Evolutionary conservation across 2,329 filamentous ascomycete genomes (phyloP).

Genomic region (Fusarium sp.): DNA sequence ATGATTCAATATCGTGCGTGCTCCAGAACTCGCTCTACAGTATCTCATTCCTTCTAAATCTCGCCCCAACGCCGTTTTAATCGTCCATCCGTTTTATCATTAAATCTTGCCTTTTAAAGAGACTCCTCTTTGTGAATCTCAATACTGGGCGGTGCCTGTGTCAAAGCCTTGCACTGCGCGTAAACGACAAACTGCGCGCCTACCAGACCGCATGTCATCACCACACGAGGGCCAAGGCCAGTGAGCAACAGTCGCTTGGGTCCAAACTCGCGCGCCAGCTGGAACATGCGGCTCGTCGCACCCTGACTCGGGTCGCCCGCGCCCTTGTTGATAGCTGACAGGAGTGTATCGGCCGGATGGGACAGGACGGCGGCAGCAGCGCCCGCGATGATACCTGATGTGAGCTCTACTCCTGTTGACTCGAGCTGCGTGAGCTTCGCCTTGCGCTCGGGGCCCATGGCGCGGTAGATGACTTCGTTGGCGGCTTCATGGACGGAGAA

Average conservation of each 20-base stretch:
- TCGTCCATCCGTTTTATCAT: background rate
- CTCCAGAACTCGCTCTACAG: constrained; percentile 12
- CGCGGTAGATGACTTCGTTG: constrained; percentile 76
- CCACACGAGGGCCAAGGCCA: constrained; percentile 59
- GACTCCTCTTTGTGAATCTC: constrained; percentile 62
- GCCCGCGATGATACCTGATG: constrained; percentile 86
- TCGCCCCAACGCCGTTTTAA: constrained; percentile 25
- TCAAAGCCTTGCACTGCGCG: constrained; percentile 62
- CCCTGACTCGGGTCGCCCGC: constrained; percentile 59
- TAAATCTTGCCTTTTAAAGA: constrained; percentile 19
- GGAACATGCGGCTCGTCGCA: constrained; percentile 61
- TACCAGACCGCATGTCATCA: constrained; percentile 64
- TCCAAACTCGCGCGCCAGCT: constrained; percentile 61
- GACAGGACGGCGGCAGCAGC: constrained; percentile 89
- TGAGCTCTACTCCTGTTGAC: constrained; percentile 84
- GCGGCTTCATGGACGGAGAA: constrained; percentile 94
- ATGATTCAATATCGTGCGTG: constrained; percentile 15
- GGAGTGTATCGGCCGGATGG: constrained; percentile 79
- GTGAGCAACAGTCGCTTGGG: constrained; percentile 57
- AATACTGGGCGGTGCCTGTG: constrained; percentile 60
- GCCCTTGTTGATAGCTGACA: constrained; percentile 65
- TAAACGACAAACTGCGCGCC: constrained; percentile 65
- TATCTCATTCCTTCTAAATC: background rate
- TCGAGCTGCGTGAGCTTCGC: constrained; percentile 72
- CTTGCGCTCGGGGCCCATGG: constrained; percentile 73